Evolutionary conservation across 2,329 filamentous ascomycete species (phyloP).

Genomic region (Aspergillus tanneri): DNA sequence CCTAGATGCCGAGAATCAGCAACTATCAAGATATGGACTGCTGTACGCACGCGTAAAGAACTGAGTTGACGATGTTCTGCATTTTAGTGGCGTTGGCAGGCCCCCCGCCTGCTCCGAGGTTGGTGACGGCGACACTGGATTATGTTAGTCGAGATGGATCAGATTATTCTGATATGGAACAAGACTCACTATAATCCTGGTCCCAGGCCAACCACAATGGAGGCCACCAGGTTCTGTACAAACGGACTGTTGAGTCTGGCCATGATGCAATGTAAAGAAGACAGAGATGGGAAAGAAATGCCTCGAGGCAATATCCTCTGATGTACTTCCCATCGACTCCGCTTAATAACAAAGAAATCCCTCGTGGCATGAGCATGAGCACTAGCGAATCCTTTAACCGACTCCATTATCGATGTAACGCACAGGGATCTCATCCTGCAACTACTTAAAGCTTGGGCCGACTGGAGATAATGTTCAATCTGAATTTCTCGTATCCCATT

Average conservation of each 20-base stretch:
- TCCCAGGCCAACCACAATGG: neutral
- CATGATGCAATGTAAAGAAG: too few relatives aligned
- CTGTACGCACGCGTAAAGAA: neutral
- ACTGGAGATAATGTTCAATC: too few relatives aligned
- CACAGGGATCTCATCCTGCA: neutral
- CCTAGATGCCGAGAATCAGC: neutral
- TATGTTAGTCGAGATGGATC: neutral
- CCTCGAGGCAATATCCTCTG: too few relatives aligned
- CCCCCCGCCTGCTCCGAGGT: neutral
- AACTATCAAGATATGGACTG: neutral
- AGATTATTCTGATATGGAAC: too few relatives aligned
- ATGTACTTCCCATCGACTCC: too few relatives aligned
- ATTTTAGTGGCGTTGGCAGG: neutral
- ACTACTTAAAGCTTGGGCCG: neutral
- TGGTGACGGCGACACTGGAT: neutral
- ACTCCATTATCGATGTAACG: neutral
- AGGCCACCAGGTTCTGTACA: constrained; percentile 1
- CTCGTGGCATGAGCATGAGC: neutral
- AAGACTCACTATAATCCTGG: neutral
- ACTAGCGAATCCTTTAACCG: neutral
- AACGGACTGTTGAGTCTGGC: neutral
- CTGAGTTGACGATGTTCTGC: neutral
- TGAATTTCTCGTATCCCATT: neutral
- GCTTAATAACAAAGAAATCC: too few relatives aligned
- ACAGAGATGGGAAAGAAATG: too few relatives aligned